phyloP scores from a whole-genome alignment of 2,329 filamentous ascomycete species.

The Zymoseptoria ardabiliae region DNA sequence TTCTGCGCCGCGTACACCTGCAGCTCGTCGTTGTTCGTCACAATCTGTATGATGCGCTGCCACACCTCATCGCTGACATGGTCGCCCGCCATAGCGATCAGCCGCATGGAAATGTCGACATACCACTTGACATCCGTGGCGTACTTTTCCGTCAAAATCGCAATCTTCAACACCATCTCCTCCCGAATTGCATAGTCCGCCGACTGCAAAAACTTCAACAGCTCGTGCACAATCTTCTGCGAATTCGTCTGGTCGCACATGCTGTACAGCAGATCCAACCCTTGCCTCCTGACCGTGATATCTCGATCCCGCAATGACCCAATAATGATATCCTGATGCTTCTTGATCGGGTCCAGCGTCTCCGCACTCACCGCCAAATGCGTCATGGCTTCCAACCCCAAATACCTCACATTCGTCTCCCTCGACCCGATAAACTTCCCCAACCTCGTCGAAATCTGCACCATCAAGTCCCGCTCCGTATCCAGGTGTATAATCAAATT shows the following conservation, averaged over 20 bases:
- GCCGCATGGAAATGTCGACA: constrained; percentile 88
- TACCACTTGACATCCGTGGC: constrained; percentile 99
- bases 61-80: constrained; percentile 99
- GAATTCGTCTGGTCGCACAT: constrained; percentile 98
- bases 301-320: constrained; percentile 90
- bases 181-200: constrained; percentile 97
- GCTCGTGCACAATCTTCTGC: constrained; percentile 83
- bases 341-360: constrained; percentile 93
- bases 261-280: constrained; percentile 93
- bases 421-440: constrained; percentile 95
- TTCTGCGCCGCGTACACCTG: constrained; percentile 95
- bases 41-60: constrained; percentile 97
- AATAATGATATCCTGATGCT: constrained; percentile 93
- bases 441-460: constrained; percentile 83
- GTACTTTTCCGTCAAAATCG: constrained; percentile 96
- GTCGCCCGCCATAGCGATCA: constrained; percentile 94
- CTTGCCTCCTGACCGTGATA: constrained; percentile 93
- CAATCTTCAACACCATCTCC: constrained; percentile 99
- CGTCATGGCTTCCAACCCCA: constrained; percentile 95
- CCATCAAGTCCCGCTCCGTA: constrained; percentile 88
- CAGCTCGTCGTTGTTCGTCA: constrained; percentile 97
- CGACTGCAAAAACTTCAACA: constrained; percentile 88
- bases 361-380: constrained; percentile 91
- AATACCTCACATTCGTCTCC: constrained; percentile 94
- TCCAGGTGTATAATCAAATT: constrained; percentile 97